Base-by-base conservation (phyloP, 306 rosid species). In the Inga laurina region DNA sequence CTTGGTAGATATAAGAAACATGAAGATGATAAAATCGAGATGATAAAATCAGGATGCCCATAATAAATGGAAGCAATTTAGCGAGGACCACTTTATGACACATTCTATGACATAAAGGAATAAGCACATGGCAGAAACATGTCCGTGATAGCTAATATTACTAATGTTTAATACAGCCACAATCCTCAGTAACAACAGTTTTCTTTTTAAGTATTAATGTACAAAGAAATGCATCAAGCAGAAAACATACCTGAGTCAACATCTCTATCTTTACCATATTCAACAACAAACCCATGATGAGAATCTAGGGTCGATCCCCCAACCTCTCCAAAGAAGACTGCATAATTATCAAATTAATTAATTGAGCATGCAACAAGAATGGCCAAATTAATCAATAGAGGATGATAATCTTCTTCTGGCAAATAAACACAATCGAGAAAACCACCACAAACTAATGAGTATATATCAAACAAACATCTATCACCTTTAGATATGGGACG, bases 401-500 rank as follows among this genome's bases (percentile, higher is more conserved):
- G 57, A 19, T 21, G 22, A 70, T 32, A 27, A 74, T 64, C 52
- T 57, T 64, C 52, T 57, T 34, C 70, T 77, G 57, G 73, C 46
- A 66, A 83, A 82, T 62, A 24, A 77, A 76, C 78, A 72, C 52
- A 54, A 81, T 54, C 16, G n/a, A 69, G 61, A 78, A 62, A 57
- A 86, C 64, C 79, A 56, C 34, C 48, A 70, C 10, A 32, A 86
- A 74, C 56, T 72, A 51, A 71, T 39, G 51, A 72, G 67, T 16
- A 62, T 56, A 27, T 66, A 83, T 70, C 62, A 80, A 65, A 68
- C 19, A 24, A 15, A 83, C 59, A 56, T 49, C 67, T 68, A 57
- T 82, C 83, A 96, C 99, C 95, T 90, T 73, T 88, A 61, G 98
- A 91, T 34, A 96, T 84, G 64, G 99, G 99, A 73, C 93, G 93